These are phyloP conservation scores for Colletotrichum incanum DNA, from an alignment of 2,329 filamentous ascomycete genomes.

Conservation along the genomic window DNA sequence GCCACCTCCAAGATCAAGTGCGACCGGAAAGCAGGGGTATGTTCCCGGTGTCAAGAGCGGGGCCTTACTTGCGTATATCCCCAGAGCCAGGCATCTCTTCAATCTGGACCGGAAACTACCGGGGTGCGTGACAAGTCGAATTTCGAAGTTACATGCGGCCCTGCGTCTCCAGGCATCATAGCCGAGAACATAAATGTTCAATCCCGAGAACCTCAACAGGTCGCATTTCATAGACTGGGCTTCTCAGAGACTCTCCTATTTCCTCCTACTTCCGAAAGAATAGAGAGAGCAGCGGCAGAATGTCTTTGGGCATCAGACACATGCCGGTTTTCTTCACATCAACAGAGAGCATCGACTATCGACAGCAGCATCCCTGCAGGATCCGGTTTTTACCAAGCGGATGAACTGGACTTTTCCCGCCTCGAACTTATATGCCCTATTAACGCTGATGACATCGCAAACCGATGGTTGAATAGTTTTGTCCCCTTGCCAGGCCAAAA, in stretches of 20 bases:
- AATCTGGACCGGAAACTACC: background rate
- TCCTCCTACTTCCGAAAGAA: background rate
- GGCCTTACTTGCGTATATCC: conserved; percentile 52
- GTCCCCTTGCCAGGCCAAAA: conserved; percentile 61
- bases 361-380: background rate
- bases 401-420: conserved; percentile 52
- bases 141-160: background rate
- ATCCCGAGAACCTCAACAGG: background rate
- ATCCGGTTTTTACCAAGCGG: background rate
- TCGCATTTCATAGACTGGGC: background rate
- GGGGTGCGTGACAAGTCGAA: background rate
- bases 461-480: conserved; percentile 65
- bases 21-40: conserved; percentile 53
- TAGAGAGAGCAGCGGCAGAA: background rate
- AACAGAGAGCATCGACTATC: background rate
- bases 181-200: background rate
- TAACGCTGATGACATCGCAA: conserved; percentile 62
- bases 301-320: background rate
- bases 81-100: conserved; percentile 13
- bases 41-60: conserved; percentile 52
- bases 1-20: conserved; percentile 58
- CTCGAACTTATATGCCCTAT: conserved; percentile 61
- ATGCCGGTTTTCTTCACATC: background rate
- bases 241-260: background rate
- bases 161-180: too few species aligned